A percentile compares a stretch with the other conserved stretches of the same genome.
Conservation (phyloP, 108 stramenopile genomes). For the Nitzschia sp. region DNA sequence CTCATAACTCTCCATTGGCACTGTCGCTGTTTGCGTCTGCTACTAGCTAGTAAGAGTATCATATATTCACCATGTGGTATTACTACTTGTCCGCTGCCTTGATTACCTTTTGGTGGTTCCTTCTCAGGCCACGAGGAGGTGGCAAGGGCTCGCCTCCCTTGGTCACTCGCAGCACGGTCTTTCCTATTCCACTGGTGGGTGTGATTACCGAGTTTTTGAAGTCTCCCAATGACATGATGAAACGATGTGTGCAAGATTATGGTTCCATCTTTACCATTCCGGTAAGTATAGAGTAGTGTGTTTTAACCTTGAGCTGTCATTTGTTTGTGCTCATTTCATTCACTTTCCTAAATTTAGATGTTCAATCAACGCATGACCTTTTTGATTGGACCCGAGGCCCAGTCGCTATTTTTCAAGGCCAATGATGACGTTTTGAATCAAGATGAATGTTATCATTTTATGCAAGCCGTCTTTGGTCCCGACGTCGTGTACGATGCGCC, state of each 20-base stretch:
- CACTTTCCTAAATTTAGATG: slow-evolving; percentile 55
- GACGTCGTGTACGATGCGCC: slow-evolving; percentile 96
- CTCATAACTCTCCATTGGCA: too few species aligned
- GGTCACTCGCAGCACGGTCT: slow-evolving; percentile 58
- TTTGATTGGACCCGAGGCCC: slow-evolving; percentile 96
- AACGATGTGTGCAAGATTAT: slow-evolving; percentile 82
- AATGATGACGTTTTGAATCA: slow-evolving; percentile 92
- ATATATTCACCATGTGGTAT: slow-evolving; percentile 40
- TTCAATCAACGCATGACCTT: slow-evolving; percentile 93
- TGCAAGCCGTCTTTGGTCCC: slow-evolving; percentile 97
- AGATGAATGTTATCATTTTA: slow-evolving; percentile 96
- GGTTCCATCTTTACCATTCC: slow-evolving; percentile 93
- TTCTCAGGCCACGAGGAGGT: slow-evolving; percentile 52
- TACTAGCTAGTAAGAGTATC: too few species aligned
- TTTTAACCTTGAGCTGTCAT: not conserved
- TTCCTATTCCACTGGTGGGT: slow-evolving; percentile 76
- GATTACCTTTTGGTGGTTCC: slow-evolving; percentile 34
- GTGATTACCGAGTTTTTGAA: slow-evolving; percentile 86
- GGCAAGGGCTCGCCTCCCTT: slow-evolving; percentile 73
- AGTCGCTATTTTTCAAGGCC: slow-evolving; percentile 94
- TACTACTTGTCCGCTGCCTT: slow-evolving; percentile 24
- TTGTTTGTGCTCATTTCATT: not conserved
- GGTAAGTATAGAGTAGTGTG: slow-evolving; percentile 44
- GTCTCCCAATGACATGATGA: slow-evolving; percentile 90
- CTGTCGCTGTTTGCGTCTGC: too few species aligned